Evolutionary conservation across 2,329 filamentous ascomycete species (phyloP).

Genomic region (Colletotrichum siamense): DNA sequence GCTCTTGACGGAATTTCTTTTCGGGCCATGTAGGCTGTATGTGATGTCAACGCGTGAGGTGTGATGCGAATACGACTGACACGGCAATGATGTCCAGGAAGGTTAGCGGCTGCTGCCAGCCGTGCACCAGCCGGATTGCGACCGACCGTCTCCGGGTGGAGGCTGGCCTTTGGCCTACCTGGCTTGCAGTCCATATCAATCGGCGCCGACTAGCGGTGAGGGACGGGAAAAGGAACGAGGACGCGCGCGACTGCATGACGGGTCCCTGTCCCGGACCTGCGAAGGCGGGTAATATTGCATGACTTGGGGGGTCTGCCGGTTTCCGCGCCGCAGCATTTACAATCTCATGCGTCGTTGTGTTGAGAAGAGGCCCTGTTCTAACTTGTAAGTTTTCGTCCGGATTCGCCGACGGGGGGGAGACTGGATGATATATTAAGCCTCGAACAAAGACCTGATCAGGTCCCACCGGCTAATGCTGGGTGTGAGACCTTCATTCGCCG

Average conservation of each 20-base stretch:
- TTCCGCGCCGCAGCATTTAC: background rate
- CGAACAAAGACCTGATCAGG: background rate
- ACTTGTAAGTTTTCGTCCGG: background rate
- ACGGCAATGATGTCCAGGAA: background rate
- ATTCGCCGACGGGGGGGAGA: background rate
- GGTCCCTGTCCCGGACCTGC: constrained; percentile 2
- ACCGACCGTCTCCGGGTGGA: constrained; percentile 5
- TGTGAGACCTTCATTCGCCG: background rate
- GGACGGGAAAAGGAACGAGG: constrained; percentile 1
- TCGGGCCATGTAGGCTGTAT: background rate
- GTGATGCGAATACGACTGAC: background rate
- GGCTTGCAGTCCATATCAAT: background rate
- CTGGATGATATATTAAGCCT: background rate
- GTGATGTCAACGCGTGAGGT: background rate
- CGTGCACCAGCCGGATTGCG: background rate
- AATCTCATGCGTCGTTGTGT: background rate
- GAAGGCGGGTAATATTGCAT: background rate
- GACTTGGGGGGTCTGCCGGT: background rate
- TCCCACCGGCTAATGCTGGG: background rate
- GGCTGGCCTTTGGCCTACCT: background rate
- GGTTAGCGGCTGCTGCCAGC: background rate
- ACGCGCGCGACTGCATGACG: background rate
- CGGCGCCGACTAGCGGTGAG: constrained; percentile 18
- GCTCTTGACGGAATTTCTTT: background rate
- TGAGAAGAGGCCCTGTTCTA: background rate